Conservation (phyloP, 345 rosid species). For the Cochlearia excelsa region DNA sequence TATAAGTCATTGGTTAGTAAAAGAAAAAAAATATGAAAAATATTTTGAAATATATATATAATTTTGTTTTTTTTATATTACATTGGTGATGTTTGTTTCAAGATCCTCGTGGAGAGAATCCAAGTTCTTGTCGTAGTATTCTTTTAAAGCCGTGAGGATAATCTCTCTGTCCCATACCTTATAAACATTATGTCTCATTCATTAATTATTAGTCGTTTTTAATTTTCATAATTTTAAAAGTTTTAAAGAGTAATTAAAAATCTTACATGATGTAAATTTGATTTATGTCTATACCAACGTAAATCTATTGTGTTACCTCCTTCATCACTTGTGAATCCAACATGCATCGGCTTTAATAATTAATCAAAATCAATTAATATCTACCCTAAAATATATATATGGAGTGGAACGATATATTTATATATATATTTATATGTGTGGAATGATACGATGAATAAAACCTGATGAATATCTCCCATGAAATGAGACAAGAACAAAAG, state of each 20-base stretch:
- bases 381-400: too few species aligned
- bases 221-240: neutral
- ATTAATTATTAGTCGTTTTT: neutral
- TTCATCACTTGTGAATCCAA: slow-evolving; percentile 73
- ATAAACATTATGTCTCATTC: slow-evolving; percentile 4
- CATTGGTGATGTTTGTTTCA: slow-evolving; percentile 66
- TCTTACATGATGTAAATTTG: slow-evolving; percentile 87
- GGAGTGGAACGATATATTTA: too few species aligned
- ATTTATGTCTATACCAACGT: slow-evolving; percentile 88
- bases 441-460: slow-evolving; percentile 15
- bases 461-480: slow-evolving; percentile 97
- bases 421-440: neutral
- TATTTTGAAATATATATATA: neutral
- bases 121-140: slow-evolving; percentile 69
- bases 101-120: slow-evolving; percentile 67
- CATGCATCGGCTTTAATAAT: slow-evolving; percentile 74
- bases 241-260: neutral
- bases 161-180: slow-evolving; percentile 98
- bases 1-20: neutral
- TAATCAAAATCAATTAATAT: neutral
- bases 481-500: slow-evolving; percentile 84
- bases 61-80: slow-evolving; percentile 31
- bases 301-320: slow-evolving; percentile 84
- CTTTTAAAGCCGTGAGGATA: slow-evolving; percentile 64
- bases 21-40: neutral